Conservation (phyloP, 208 protist species). For the Porcisia hertigi region DNA sequence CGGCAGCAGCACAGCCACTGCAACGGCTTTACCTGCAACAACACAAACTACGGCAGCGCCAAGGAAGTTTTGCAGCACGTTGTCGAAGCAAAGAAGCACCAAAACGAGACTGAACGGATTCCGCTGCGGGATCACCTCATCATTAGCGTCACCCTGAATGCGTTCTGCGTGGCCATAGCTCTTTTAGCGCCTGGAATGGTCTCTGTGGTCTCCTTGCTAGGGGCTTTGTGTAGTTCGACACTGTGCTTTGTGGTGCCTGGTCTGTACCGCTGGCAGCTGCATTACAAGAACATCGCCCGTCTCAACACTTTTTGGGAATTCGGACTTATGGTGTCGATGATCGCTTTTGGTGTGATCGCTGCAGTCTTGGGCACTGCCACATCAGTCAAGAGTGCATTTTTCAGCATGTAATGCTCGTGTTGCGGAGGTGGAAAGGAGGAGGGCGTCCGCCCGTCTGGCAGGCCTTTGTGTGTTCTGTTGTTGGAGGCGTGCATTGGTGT, state of each 20-base stretch:
- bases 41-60: conserved; percentile 16
- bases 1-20: not conserved
- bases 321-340: conserved; percentile 40
- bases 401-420: not conserved
- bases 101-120: conserved; percentile 49
- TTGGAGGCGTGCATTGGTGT: no score
- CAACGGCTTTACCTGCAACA: not conserved
- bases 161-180: conserved; percentile 48
- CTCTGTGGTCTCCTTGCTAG: conserved; percentile 56
- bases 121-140: conserved; percentile 57
- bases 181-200: conserved; percentile 62
- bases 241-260: conserved; percentile 70
- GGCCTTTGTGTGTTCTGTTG: no score
- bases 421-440: not conserved
- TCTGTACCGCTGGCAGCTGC: conserved; percentile 61
- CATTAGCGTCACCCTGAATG: conserved; percentile 58
- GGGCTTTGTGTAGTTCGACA: conserved; percentile 61
- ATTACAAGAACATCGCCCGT: conserved; percentile 32
- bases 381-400: conserved; percentile 29
- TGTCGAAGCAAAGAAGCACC: conserved; percentile 36
- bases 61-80: conserved; percentile 26
- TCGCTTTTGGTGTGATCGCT: conserved; percentile 43
- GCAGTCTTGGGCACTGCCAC: conserved; percentile 48
- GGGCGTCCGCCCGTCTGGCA: not conserved
- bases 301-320: conserved; percentile 30